Evolutionary conservation across 169 alveolate genomes (phyloP).

Genomic region (Cryptosporidium felis): DNA sequence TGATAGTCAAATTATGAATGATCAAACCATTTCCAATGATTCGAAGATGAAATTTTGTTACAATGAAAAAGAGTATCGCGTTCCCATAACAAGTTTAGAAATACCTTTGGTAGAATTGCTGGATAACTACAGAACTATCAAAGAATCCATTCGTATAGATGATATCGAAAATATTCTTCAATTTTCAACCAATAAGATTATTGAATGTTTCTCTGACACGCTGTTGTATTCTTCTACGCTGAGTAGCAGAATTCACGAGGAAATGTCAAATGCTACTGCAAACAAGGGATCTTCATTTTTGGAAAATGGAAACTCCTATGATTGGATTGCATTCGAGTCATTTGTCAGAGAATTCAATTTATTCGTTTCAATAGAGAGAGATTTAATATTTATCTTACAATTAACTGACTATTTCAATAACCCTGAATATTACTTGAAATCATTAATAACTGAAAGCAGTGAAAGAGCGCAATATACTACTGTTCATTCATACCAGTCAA

Average conservation of each 20-base stretch:
- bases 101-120: constrained; percentile 20
- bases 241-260: constrained; percentile 36
- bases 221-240: constrained; percentile 23
- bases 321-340: constrained; percentile 31
- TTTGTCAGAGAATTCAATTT: constrained; percentile 11
- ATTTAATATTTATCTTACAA: constrained; percentile 19
- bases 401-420: constrained; percentile 12
- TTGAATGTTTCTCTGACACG: constrained; percentile 45
- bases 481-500: too few species aligned
- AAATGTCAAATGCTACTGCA: constrained; percentile 35
- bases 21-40: neutral
- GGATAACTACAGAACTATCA: constrained; percentile 1
- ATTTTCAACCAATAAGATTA: neutral
- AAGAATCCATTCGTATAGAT: neutral
- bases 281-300: neutral
- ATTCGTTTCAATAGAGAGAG: constrained; percentile 57
- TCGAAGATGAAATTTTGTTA: constrained; percentile 7
- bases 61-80: constrained; percentile 21
- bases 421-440: constrained; percentile 5
- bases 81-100: constrained; percentile 9
- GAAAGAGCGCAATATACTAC: too few species aligned
- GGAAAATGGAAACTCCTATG: neutral
- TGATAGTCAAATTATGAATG: too few species aligned
- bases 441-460: too few species aligned
- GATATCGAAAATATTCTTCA: neutral